Conservation (phyloP, 495 filamentous ascomycete species). For the Daldinia decipiens region DNA sequence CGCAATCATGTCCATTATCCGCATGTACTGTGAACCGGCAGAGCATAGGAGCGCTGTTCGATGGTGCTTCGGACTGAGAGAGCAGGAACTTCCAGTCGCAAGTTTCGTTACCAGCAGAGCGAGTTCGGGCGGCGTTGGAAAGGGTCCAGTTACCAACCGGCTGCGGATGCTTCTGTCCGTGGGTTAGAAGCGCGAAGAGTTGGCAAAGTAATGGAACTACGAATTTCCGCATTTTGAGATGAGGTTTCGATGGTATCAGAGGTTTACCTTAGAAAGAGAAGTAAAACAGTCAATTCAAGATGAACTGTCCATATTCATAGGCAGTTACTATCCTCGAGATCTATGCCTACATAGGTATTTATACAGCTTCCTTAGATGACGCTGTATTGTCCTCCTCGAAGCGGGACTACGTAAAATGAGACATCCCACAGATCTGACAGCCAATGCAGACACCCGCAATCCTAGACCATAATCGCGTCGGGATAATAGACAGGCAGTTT, state of each 20-base stretch:
- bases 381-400: not conserved
- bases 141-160: slow-evolving; percentile 2
- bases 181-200: not conserved
- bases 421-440: not conserved
- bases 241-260: not conserved
- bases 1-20: slow-evolving; percentile 1
- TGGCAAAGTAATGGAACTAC: slow-evolving; percentile 4
- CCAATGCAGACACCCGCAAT: slow-evolving; percentile 8
- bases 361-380: not conserved
- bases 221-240: slow-evolving; percentile 5
- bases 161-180: not conserved
- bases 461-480: not conserved
- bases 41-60: not conserved
- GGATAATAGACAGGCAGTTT: not conserved
- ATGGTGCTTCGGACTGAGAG: not conserved
- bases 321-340: not conserved
- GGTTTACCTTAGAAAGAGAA: not conserved
- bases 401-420: slow-evolving; percentile 6
- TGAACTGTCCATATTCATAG: not conserved
- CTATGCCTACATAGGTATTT: slow-evolving; percentile 1
- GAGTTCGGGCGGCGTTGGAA: not conserved
- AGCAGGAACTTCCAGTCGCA: slow-evolving; percentile 3
- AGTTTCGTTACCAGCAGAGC: slow-evolving; percentile 1
- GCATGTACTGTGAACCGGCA: slow-evolving; percentile 2
- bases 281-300: not conserved